Evolutionary conservation across 2,329 filamentous ascomycete species (phyloP), one percentile per base, ranked within the genome.

Genomic region (Beauveria varroae): DNA sequence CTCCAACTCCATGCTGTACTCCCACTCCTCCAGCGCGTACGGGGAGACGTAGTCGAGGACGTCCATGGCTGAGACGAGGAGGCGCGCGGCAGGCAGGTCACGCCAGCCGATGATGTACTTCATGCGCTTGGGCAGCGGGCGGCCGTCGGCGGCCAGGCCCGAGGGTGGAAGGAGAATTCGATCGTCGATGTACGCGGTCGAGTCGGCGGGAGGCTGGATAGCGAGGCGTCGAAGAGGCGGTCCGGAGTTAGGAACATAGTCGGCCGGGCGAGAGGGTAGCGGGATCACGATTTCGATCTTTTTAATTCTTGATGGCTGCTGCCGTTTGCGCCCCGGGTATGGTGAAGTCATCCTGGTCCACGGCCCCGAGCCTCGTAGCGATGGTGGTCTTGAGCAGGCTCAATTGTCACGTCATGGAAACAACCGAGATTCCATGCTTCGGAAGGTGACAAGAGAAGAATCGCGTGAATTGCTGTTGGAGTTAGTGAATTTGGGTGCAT

Each of bases 21-120:
- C 84, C 74, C 79, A 88, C 0, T 83, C 76, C 68, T 88, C 85
- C 3, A 86, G 66, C 10, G 75, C 77, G 12, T 75, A 73, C 2
- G 81, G 79, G 0, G 84, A 86, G 8, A 87, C 83, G 64, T 85
- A 87, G 37, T 86, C 79, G 14, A 81, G 74, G 6, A 85, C 75
- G 63, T 75, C 60, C 73, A 77, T 74, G 66, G 79, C 67, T 65
- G 75, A 77, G 2, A 86, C 73, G 3, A 78, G 66, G 52, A 80
- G 69, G 20, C 77, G 74, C 44, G 79, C 81, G 0, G 76, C 75
- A 0, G 81, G 81, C 0, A 79, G 68, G 63, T 85, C 82, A 26
- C 72, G 75, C 78, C 82, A 85, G 7, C 79, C 79, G 5, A 87
- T 75, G 2, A 82, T 71, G 62, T 87, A 84, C 55, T 78, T 77